These are phyloP conservation scores for Alternaria viburni DNA, from an alignment of 2,329 filamentous ascomycete species.

Conservation along the genomic window DNA sequence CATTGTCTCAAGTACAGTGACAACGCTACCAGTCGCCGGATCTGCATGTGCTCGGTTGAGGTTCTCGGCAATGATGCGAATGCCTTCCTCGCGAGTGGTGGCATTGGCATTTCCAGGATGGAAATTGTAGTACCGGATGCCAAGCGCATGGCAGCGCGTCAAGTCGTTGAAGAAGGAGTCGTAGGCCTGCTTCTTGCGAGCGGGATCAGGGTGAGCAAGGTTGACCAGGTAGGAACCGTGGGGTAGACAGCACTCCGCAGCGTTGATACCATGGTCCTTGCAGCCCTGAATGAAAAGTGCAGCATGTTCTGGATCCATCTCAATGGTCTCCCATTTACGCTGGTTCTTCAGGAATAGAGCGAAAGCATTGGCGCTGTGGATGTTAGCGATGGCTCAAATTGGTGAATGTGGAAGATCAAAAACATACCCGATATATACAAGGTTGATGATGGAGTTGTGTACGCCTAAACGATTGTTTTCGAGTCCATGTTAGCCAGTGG, in stretches of 20 bases:
- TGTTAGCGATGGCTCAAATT: slow-evolving; percentile 28
- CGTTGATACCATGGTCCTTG: slow-evolving; percentile 72
- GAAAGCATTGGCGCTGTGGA: slow-evolving; percentile 78
- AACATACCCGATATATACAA: slow-evolving; percentile 71
- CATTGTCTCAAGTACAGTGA: slow-evolving; percentile 95
- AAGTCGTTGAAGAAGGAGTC: slow-evolving; percentile 87
- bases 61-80: slow-evolving; percentile 78
- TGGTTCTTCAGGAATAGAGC: slow-evolving; percentile 96
- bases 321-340: slow-evolving; percentile 88
- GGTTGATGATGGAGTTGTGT: slow-evolving; percentile 83
- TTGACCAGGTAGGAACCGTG: slow-evolving; percentile 98
- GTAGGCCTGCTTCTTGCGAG: slow-evolving; percentile 86
- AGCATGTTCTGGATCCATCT: slow-evolving; percentile 71
- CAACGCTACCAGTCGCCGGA: slow-evolving; percentile 68
- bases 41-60: slow-evolving; percentile 82
- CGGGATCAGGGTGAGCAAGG: slow-evolving; percentile 80
- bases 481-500: slow-evolving; percentile 23
- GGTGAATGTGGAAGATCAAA: background rate
- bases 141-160: slow-evolving; percentile 80
- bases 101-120: slow-evolving; percentile 83
- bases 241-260: slow-evolving; percentile 77
- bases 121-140: slow-evolving; percentile 96
- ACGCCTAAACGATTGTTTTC: slow-evolving; percentile 65
- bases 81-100: slow-evolving; percentile 71
- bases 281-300: slow-evolving; percentile 74